Conservation (phyloP, 148 eudicot species). For the Vaccinium macrocarpon region DNA sequence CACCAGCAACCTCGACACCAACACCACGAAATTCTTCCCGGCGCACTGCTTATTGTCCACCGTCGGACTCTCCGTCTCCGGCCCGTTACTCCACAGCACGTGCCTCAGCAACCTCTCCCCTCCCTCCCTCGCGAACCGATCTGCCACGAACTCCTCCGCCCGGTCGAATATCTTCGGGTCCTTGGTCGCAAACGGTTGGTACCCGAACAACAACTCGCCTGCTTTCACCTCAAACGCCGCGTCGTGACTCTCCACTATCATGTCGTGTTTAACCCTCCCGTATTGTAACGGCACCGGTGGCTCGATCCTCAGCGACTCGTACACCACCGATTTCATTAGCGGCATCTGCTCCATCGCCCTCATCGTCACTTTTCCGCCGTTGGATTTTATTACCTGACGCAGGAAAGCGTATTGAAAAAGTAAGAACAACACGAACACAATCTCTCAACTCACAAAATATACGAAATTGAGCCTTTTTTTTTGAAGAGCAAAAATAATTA, state of each 20-base stretch:
- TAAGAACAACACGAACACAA: too few species aligned
- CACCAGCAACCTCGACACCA: slow-evolving; percentile 62
- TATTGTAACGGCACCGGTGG: slow-evolving; percentile 78
- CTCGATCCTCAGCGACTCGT: slow-evolving; percentile 69
- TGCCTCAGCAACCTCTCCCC: slow-evolving; percentile 60
- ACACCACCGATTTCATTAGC: slow-evolving; percentile 75
- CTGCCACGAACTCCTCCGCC: slow-evolving; percentile 75
- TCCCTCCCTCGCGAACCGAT: slow-evolving; percentile 61
- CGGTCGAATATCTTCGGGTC: slow-evolving; percentile 72
- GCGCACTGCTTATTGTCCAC: slow-evolving; percentile 79
- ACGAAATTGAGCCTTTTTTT: too few species aligned
- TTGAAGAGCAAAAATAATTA: too few species aligned
- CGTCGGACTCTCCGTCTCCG: slow-evolving; percentile 57
- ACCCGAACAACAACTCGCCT: slow-evolving; percentile 85
- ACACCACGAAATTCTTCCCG: slow-evolving; percentile 87
- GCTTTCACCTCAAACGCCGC: slow-evolving; percentile 63
- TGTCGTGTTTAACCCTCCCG: slow-evolving; percentile 55
- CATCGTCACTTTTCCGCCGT: slow-evolving; percentile 67
- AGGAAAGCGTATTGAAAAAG: too few species aligned
- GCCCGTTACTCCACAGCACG: slow-evolving; percentile 91
- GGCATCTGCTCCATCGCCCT: slow-evolving; percentile 69
- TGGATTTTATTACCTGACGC: slow-evolving; percentile 8
- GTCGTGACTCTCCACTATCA: slow-evolving; percentile 71
- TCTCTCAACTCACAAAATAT: too few species aligned
- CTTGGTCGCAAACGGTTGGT: slow-evolving; percentile 77